Percentiles rank a stretch among this genome's conserved stretches.
Conservation (phyloP, 1,284 basidiomycete species). For the Volvariella volvacea region DNA sequence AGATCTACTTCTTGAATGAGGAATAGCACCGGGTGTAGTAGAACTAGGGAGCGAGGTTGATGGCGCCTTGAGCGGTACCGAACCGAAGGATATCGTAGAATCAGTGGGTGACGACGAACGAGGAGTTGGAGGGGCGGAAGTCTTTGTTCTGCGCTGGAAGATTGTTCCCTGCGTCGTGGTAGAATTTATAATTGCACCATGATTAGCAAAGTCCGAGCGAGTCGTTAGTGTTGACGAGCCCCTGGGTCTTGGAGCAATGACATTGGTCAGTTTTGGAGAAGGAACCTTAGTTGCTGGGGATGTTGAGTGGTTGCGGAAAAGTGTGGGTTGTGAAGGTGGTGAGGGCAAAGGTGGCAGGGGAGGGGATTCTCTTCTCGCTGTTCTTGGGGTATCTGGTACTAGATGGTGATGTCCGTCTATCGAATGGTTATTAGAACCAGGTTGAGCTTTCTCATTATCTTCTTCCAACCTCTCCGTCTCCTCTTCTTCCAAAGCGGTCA, state of each 20-base stretch:
- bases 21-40: constrained; percentile 22
- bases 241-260: constrained; percentile 39
- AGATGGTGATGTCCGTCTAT: too few species aligned
- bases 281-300: constrained; percentile 21
- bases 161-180: constrained; percentile 62
- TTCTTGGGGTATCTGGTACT: constrained; percentile 29
- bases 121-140: constrained; percentile 51
- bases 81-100: constrained; percentile 43
- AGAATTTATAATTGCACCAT: constrained; percentile 45
- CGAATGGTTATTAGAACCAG: too few species aligned
- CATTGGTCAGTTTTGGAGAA: constrained; percentile 36
- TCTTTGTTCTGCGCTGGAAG: constrained; percentile 56
- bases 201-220: constrained; percentile 32
- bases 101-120: constrained; percentile 55
- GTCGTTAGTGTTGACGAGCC: constrained; percentile 41
- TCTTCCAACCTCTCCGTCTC: constrained; percentile 36
- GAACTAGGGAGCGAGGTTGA: constrained; percentile 36
- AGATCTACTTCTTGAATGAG: constrained; percentile 47
- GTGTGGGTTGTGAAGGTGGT: constrained; percentile 26
- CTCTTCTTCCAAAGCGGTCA: constrained; percentile 60
- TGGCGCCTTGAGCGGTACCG: constrained; percentile 30
- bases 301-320: background rate
- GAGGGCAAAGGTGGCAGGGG: constrained; percentile 59
- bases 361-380: constrained; percentile 44
- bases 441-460: constrained; percentile 14